These are phyloP conservation scores for Rhizophora apiculata DNA, from an alignment of 345 rosid genomes.

Conservation along the genomic window DNA sequence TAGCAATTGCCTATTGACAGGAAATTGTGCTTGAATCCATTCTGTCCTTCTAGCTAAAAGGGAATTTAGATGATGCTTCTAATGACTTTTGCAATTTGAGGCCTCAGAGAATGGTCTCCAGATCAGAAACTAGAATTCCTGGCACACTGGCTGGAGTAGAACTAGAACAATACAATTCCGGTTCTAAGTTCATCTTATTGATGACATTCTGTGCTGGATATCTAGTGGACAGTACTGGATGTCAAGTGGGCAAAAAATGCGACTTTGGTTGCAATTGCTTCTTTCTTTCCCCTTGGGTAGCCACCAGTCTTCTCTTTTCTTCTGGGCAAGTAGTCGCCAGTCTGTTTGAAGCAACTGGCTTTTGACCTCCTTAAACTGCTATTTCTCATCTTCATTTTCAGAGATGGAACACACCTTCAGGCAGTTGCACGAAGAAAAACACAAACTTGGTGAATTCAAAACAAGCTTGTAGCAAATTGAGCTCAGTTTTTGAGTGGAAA, in stretches of 20 bases:
- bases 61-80: no score
- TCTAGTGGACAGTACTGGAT: no score
- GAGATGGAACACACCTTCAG: slow-evolving; percentile 64
- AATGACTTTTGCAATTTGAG: no score
- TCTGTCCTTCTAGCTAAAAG: no score
- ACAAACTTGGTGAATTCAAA: slow-evolving; percentile 63
- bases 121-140: no score
- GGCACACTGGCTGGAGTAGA: no score
- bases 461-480: slow-evolving; percentile 20
- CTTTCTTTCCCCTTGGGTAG: slow-evolving; percentile 35
- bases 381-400: slow-evolving; percentile 71
- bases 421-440: slow-evolving; percentile 67
- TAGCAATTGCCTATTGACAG: no score
- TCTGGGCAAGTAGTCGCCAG: slow-evolving; percentile 5
- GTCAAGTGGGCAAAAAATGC: not conserved
- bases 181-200: no score
- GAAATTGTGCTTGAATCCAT: no score
- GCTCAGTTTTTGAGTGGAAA: not conserved
- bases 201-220: no score
- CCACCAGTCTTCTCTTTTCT: slow-evolving; percentile 43
- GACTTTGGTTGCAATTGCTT: not conserved
- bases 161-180: no score
- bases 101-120: no score
- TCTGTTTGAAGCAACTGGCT: slow-evolving; percentile 70
- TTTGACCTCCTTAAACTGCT: slow-evolving; percentile 74